Evolutionary conservation across 768 basidiomycete species (phyloP).

Genomic region (Phanerochaete carnosa): DNA sequence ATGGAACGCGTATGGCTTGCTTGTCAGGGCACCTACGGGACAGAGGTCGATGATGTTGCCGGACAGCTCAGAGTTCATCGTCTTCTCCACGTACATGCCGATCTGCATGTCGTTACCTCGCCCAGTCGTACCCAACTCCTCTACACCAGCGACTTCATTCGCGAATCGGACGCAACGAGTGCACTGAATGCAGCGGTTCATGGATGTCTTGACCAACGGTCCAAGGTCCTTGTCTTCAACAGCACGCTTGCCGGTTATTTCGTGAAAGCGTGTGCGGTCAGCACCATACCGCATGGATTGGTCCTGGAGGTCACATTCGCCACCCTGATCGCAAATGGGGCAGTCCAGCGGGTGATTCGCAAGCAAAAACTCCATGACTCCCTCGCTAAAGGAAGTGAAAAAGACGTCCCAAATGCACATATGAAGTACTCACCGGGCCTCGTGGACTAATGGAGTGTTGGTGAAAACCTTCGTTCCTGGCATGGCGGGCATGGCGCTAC

Average conservation of each 20-base stretch:
- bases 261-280: constrained; percentile 97
- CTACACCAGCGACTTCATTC: constrained; percentile 98
- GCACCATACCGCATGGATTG: constrained; percentile 99
- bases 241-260: constrained; percentile 96
- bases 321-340: constrained; percentile 98
- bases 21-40: constrained; percentile 96
- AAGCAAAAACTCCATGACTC: constrained; percentile 98
- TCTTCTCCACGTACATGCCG: constrained; percentile 97
- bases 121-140: constrained; percentile 95
- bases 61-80: constrained; percentile 94
- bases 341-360: constrained; percentile 98
- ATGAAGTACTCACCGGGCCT: constrained; percentile 57
- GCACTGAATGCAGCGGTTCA: constrained; percentile 99
- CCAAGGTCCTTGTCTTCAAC: constrained; percentile 98
- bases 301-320: constrained; percentile 98
- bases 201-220: constrained; percentile 95
- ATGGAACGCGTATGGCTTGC: constrained; percentile 98
- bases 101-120: constrained; percentile 99
- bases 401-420: background rate
- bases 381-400: constrained; percentile 55
- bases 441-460: constrained; percentile 86
- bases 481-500: constrained; percentile 96
- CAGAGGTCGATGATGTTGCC: constrained; percentile 98
- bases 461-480: constrained; percentile 90
- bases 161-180: constrained; percentile 99